A percentile compares a stretch with the other conserved stretches of the same genome.
phyloP scores from a whole-genome alignment of 805 yeast species.

The Ogataea pilisensis region DNA sequence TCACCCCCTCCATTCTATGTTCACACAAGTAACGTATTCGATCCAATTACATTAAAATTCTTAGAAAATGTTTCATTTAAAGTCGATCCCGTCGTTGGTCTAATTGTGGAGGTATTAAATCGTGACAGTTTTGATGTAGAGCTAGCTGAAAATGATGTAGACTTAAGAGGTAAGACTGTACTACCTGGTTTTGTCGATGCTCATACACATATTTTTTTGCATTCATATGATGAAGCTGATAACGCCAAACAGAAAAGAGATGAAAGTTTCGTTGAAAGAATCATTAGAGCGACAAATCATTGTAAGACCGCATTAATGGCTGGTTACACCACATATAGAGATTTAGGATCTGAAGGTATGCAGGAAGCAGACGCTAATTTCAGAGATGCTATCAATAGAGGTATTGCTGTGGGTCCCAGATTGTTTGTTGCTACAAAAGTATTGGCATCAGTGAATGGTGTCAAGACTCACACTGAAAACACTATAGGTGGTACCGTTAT shows the following conservation, averaged over 20 bases:
- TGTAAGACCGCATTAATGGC: constrained; percentile 22
- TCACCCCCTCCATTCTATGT: constrained; percentile 16
- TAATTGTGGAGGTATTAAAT: constrained; percentile 12
- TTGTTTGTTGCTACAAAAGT: constrained; percentile 27
- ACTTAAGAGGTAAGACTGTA: constrained; percentile 21
- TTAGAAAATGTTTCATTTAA: constrained; percentile 13
- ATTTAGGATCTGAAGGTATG: constrained; percentile 28
- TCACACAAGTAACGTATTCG: constrained; percentile 20
- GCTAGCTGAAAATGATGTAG: constrained; percentile 16
- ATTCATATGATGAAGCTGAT: constrained; percentile 26
- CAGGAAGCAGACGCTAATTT: constrained; percentile 28
- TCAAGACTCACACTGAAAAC: constrained; percentile 24
- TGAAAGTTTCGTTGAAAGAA: constrained; percentile 25
- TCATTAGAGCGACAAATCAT: constrained; percentile 25
- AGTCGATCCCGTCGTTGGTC: constrained; percentile 22
- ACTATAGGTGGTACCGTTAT: constrained; percentile 21
- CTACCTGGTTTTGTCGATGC: constrained; percentile 29
- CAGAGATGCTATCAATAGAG: constrained; percentile 26
- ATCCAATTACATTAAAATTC: constrained; percentile 15
- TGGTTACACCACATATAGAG: constrained; percentile 30
- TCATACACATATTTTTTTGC: constrained; percentile 28
- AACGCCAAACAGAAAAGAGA: constrained; percentile 25
- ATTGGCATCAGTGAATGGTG: constrained; percentile 21
- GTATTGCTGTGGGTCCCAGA: constrained; percentile 24
- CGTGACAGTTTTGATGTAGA: constrained; percentile 6